Evolutionary conservation across 495 filamentous ascomycete species (phyloP).

Genomic region (Aspergillus wentii): DNA sequence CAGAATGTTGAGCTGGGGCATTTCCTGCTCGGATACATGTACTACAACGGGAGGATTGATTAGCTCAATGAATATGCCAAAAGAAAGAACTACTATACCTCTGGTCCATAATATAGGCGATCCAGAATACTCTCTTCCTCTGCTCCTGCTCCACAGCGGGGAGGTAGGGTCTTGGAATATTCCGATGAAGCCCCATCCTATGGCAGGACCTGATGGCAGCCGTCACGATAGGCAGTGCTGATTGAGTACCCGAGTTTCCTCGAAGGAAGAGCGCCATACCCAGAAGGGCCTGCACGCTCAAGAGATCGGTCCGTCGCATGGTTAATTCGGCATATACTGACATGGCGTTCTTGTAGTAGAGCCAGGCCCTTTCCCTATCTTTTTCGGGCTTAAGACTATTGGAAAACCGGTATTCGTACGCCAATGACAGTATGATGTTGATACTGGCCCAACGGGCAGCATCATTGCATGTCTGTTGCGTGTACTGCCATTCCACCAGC

Average conservation of each 20-base stretch:
- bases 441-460: slow-evolving; percentile 96
- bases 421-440: slow-evolving; percentile 85
- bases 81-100: slow-evolving; percentile 44
- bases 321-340: slow-evolving; percentile 84
- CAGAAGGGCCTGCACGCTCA: slow-evolving; percentile 90
- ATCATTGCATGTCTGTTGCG: slow-evolving; percentile 81
- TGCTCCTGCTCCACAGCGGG: slow-evolving; percentile 84
- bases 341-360: slow-evolving; percentile 93
- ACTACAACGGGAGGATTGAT: slow-evolving; percentile 21
- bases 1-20: slow-evolving; percentile 85
- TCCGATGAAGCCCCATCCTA: slow-evolving; percentile 92
- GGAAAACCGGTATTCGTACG: slow-evolving; percentile 84
- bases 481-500: slow-evolving; percentile 90
- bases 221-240: slow-evolving; percentile 82
- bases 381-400: slow-evolving; percentile 80
- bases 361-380: slow-evolving; percentile 85
- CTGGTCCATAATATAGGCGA: slow-evolving; percentile 90
- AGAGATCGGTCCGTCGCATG: slow-evolving; percentile 86
- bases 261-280: slow-evolving; percentile 95
- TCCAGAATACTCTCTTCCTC: slow-evolving; percentile 94
- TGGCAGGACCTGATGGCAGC: slow-evolving; percentile 87
- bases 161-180: slow-evolving; percentile 76
- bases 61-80: background rate
- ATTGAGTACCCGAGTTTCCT: slow-evolving; percentile 90
- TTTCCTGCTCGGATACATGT: slow-evolving; percentile 83